Conservation (phyloP, 2,329 filamentous ascomycete genomes). For the Madurella fahalii region DNA sequence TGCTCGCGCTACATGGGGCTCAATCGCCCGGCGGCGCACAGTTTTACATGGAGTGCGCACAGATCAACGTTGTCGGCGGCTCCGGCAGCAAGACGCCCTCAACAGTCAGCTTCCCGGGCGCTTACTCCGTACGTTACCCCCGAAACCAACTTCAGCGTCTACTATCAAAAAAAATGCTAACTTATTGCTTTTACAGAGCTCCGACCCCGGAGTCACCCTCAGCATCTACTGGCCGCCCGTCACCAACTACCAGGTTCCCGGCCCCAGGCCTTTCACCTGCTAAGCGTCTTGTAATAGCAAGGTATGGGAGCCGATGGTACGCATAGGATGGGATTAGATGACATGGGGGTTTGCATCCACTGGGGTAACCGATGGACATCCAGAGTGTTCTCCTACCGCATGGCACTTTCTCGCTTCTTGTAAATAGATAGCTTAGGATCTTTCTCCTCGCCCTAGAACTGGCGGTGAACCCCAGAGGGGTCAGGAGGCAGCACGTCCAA, state of each 20-base stretch:
- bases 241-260: constrained; percentile 24
- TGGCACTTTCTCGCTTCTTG: no score
- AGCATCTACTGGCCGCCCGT: constrained; percentile 26
- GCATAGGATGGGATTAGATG: no score
- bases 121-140: constrained; percentile 20
- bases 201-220: constrained; percentile 25
- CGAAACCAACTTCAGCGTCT: background rate
- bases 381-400: no score
- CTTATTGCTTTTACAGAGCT: constrained; percentile 9
- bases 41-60: constrained; percentile 28
- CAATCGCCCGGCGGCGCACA: constrained; percentile 26
- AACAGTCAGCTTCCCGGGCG: constrained; percentile 26
- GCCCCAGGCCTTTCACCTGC: constrained; percentile 24
- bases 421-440: no score
- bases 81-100: constrained; percentile 23
- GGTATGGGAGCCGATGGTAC: no score
- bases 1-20: constrained; percentile 25
- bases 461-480: no score
- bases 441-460: no score
- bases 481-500: no score
- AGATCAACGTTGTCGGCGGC: constrained; percentile 26
- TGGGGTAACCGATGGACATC: no score
- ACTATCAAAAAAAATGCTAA: constrained; percentile 5
- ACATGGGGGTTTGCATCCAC: no score
- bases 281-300: constrained; percentile 3